phyloP scores from a whole-genome alignment of 306 rosid genomes.

The Inga laurina region DNA sequence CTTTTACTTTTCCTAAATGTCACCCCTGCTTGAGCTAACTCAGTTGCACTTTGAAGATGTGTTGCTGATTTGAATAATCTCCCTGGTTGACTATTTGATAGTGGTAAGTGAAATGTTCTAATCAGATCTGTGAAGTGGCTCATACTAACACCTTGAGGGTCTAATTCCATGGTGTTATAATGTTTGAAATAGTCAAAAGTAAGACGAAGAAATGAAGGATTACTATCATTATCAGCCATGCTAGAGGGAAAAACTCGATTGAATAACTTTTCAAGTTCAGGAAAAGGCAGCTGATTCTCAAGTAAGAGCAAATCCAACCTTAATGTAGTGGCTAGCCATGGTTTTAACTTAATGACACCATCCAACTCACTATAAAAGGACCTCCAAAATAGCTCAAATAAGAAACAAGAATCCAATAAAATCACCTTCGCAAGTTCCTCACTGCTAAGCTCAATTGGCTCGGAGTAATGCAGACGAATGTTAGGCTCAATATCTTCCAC shows the following conservation, averaged over 20 bases:
- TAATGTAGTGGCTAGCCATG: background rate
- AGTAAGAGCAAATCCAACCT: background rate
- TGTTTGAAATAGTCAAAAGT: background rate
- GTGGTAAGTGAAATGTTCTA: background rate
- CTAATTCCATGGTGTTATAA: background rate
- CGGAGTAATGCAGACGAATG: background rate
- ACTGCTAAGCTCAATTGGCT: background rate
- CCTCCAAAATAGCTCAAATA: background rate
- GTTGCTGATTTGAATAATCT: background rate
- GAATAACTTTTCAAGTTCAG: no score
- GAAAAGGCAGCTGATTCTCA: background rate
- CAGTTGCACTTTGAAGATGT: background rate
- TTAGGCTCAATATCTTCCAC: background rate
- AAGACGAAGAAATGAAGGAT: constrained; percentile 24
- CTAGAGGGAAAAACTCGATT: background rate
- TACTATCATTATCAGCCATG: background rate
- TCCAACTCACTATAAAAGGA: background rate
- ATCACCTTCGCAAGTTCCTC: background rate
- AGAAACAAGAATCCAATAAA: background rate
- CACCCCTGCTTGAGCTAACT: background rate
- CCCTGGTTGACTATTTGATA: background rate
- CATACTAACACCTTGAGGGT: background rate
- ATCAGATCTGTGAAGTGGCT: background rate
- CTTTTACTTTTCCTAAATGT: background rate
- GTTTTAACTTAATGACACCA: background rate